Evolutionary conservation across 768 basidiomycete species (phyloP), one percentile per base, ranked within the genome.

Genomic region (Terana coerulea): DNA sequence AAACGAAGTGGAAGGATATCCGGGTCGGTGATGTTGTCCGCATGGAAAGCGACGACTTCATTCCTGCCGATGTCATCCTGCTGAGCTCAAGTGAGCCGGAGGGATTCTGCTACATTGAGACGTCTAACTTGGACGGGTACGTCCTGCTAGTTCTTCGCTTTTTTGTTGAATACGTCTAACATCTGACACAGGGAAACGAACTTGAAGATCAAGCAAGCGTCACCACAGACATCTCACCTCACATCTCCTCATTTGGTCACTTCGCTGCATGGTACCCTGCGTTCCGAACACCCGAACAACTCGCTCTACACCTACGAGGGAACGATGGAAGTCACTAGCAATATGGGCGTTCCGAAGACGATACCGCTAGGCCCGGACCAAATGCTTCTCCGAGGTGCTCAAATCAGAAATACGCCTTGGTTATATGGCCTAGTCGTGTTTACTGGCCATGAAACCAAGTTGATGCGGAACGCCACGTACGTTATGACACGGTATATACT

Each of bases 381-480:
- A 67, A 76, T 98, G 61, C 76, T 98, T 10, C 74, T 99, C 34
- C 84, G 97, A 28, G 97, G 97, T 1, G 95, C 97, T 25, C 97
- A 99, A 66, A 66, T 99, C 51, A 79, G 97, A 50, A 99, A 99
- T 67, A 98, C 97, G 2, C 84, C 88, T 8, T 99, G 97, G 97
- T 80, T 90, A 25, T 98, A 98, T 67, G 95, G 95, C 11, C 64
- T 99, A 7, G 86, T 86, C 29, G 88, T 98, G 35, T 98, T 93
- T 60, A 95, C 94, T 0, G 97, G 97, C 0, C 97, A 98, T 63
- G 95, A 99, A 74, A 98, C 97, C 17, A 99, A 99, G 68, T 69
- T 99, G 31, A 95, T 98, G 93, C 81, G 91, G 53, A 98, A 98
- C 62, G 95, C 97, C 36, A 98, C 95, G 93, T 94, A 63, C 72